These are phyloP conservation scores for Candida sanyaensis DNA, from an alignment of 1,139 yeast species.

Conservation along the genomic window DNA sequence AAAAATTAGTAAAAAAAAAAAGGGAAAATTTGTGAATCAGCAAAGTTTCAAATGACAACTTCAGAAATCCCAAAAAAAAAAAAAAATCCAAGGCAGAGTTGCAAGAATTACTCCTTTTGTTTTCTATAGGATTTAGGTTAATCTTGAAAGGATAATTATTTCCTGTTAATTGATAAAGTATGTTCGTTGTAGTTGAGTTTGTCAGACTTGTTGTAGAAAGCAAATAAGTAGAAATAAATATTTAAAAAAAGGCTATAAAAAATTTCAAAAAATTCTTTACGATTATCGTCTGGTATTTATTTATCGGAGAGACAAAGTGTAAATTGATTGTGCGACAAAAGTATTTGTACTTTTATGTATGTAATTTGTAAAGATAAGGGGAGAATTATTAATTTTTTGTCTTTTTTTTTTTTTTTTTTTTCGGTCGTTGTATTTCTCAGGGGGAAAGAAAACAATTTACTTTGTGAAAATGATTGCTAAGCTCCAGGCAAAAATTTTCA, in stretches of 20 bases:
- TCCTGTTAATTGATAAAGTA: too few relatives aligned
- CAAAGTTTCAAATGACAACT: background rate
- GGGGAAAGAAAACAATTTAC: too few relatives aligned
- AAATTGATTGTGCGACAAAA: background rate
- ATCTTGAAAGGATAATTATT: too few relatives aligned
- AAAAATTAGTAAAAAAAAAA: background rate
- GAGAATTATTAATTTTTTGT: background rate
- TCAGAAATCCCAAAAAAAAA: background rate
- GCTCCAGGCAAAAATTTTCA: too few relatives aligned
- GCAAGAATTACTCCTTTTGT: too few relatives aligned
- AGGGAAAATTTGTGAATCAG: background rate
- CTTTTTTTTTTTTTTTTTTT: too few relatives aligned
- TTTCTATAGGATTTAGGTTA: too few relatives aligned
- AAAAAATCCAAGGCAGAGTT: background rate
- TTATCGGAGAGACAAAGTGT: background rate
- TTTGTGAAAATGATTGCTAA: too few relatives aligned
- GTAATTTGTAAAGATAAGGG: slow-evolving; percentile 2
- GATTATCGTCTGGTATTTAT: background rate
- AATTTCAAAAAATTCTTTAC: background rate
- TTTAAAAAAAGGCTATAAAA: background rate
- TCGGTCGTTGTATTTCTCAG: too few relatives aligned
- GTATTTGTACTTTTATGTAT: background rate
- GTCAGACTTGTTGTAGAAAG: too few relatives aligned
- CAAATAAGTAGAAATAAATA: too few relatives aligned
- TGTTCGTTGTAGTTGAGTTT: too few relatives aligned